Base-by-base conservation (phyloP, 2,329 filamentous ascomycete genomes). In the Colletotrichum tanaceti region DNA sequence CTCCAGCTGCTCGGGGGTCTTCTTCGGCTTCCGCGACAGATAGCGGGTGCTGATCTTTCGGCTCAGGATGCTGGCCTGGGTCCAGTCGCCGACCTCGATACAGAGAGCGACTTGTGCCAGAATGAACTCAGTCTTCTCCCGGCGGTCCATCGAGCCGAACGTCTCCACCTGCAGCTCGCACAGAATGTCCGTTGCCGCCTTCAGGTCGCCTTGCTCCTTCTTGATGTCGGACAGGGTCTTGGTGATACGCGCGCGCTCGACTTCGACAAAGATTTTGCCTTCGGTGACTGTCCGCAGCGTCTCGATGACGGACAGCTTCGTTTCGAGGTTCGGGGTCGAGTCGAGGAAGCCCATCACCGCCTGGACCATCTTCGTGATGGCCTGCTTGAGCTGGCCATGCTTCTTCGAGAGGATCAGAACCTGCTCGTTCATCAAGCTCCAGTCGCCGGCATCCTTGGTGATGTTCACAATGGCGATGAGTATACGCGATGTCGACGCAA, bases 221-320 rank as follows among this genome's bases (percentile, higher is more conserved):
- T 98, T 98, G 86, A 99, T 98, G 80, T 98, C 90, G 59, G 96
- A 98, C 14, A 99, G 87, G 73, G 97, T 97, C 78, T 91, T 93
- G 75, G 96, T 99, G 69, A 99, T 91, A 73, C 96, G 92, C 72
- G 96, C 96, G 73, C 96, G 91, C 86, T 99, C 96, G 61, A 99
- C 96, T 85, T 99, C 96, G 75, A 99, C 95, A 76, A 99, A 99
- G 79, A 99, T 99, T 91, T 99, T 99, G 82, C 96, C 96, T 82
- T 99, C 96, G 10, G 96, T 99, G 57, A 99, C 95, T 49, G 95
- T 98, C 74, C 96, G 90, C 76, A 99, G 82, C 1, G 95, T 97
- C 82, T 99, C 95, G 76, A 99, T 99, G 68, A 97, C 90, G 24
- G 93, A 91, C 65, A 99, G 85, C 84, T 98, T 99, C 43, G 90